These are phyloP conservation scores for Nicotiana paniculata DNA, from an alignment of 257 asterid genomes.

Conservation along the genomic window DNA sequence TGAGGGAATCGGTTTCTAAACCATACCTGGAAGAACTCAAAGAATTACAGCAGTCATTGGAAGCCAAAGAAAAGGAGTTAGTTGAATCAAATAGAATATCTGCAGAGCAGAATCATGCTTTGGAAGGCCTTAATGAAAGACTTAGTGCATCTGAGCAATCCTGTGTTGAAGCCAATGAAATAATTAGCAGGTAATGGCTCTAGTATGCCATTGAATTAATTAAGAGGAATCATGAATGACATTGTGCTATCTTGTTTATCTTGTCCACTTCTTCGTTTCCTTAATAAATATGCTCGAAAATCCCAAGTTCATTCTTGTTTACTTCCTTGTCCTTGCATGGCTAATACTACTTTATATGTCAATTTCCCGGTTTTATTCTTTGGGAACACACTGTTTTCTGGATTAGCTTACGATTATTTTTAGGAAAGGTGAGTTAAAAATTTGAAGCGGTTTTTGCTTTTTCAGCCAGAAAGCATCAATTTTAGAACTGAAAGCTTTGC, in stretches of 20 bases:
- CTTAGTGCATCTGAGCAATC: slow-evolving; percentile 76
- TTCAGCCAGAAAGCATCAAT: slow-evolving; percentile 87
- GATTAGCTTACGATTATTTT: background rate
- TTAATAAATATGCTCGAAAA: background rate
- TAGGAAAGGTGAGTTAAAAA: background rate
- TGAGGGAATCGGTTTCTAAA: slow-evolving; percentile 69
- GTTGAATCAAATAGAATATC: slow-evolving; percentile 46
- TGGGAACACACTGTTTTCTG: background rate
- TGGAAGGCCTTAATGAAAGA: slow-evolving; percentile 72
- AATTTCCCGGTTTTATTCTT: background rate
- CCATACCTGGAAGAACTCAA: slow-evolving; percentile 53
- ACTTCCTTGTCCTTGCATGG: background rate
- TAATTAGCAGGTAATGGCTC: slow-evolving; percentile 64
- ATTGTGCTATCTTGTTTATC: background rate
- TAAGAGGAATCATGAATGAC: background rate
- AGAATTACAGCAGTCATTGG: slow-evolving; percentile 53
- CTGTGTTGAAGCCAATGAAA: slow-evolving; percentile 84
- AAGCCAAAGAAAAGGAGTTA: slow-evolving; percentile 61
- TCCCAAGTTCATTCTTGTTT: background rate
- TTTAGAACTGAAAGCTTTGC: slow-evolving; percentile 60
- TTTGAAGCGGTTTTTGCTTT: slow-evolving; percentile 15
- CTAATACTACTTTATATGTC: background rate
- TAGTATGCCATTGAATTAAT: background rate
- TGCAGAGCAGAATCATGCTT: slow-evolving; percentile 69
- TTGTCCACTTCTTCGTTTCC: background rate